Evolutionary conservation across 495 filamentous ascomycete genomes (phyloP), one percentile per base, ranked within the genome.

Genomic region (Podospora pseudocomata): DNA sequence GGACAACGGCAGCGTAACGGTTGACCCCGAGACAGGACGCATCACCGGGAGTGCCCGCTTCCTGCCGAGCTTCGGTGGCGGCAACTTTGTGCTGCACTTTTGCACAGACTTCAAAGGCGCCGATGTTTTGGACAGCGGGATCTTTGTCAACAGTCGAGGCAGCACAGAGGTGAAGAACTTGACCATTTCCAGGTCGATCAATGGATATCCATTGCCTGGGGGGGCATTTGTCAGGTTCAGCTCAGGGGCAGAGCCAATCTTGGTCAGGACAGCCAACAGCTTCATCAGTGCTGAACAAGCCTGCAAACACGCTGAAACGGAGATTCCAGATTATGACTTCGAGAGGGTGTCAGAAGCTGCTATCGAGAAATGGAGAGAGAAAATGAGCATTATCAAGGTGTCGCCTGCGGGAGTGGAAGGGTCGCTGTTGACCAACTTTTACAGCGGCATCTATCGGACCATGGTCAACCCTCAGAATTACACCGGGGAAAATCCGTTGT

Each of bases 391-490:
- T 0, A 84, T 92, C 49, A 80, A 78, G 18, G 77, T 92, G 19
- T 80, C 88, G 16, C 76, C 88, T 0, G 81, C 79, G 2, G 84
- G 83, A 9, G 86, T 86, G 2, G 82, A 84, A 60, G 70, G 81
- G 2, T 82, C 84, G 18, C 76, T 86, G 18, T 78, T 90, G 68
- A 88, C 73, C 30, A 86, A 86, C 62, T 91, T 92, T 75, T 92
- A 88, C 82, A 90, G 86, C 64, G 90, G 88, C 2, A 82, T 88
- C 7, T 93, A 93, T 72, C 80, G 90, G 23, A 86, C 89, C 6
- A 85, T 91, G 84, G 84, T 92, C 44, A 89, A 86, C 57, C 90
- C 90, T 4, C 90, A 93, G 72, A 89, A 92, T 66, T 92, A 92
- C 71, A 92, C 91, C 0, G 90, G 90, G 0, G 91, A 94, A 73